Percentiles rank a stretch among this genome's conserved stretches.
Evolutionary conservation across 768 basidiomycete species (phyloP).

Genomic region (Trametes cinnabarina): DNA sequence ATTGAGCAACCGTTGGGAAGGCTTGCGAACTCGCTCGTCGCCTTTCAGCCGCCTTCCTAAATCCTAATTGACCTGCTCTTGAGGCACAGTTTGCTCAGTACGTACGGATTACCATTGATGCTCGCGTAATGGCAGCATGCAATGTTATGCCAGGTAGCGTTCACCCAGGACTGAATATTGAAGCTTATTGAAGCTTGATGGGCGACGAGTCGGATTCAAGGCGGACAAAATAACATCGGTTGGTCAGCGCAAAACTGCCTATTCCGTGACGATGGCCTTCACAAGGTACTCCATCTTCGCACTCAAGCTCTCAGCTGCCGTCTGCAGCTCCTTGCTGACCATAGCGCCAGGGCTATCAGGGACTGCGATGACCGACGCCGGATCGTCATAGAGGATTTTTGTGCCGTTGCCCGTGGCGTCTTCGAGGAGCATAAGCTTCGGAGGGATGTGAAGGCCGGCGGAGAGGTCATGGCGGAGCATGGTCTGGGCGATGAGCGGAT

Average conservation of each 20-base stretch:
- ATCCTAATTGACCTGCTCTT: too few relatives aligned
- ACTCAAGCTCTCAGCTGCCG: constrained; percentile 39
- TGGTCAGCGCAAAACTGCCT: neutral
- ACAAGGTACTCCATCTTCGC: constrained; percentile 44
- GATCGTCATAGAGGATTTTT: constrained; percentile 45
- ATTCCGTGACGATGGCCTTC: constrained; percentile 11
- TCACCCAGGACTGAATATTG: too few relatives aligned
- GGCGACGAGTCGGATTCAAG: too few relatives aligned
- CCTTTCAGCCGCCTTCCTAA: too few relatives aligned
- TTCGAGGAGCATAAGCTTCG: constrained; percentile 43
- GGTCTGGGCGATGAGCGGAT: constrained; percentile 48
- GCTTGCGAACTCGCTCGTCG: too few relatives aligned
- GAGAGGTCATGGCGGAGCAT: constrained; percentile 43
- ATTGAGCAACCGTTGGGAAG: too few relatives aligned
- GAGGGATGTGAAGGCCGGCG: constrained; percentile 45
- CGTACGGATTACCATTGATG: too few relatives aligned
- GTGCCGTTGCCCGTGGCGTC: constrained; percentile 39
- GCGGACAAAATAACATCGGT: too few relatives aligned
- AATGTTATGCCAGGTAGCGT: too few relatives aligned
- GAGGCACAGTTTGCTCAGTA: too few relatives aligned
- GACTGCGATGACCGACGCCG: constrained; percentile 44
- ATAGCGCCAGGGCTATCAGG: constrained; percentile 23
- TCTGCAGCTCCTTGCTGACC: constrained; percentile 34
- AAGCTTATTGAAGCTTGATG: too few relatives aligned
- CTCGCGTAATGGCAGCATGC: too few relatives aligned